These are phyloP conservation scores for Parastagonospora nodorum DNA, from an alignment of 2,329 filamentous ascomycete species.

Conservation along the genomic window DNA sequence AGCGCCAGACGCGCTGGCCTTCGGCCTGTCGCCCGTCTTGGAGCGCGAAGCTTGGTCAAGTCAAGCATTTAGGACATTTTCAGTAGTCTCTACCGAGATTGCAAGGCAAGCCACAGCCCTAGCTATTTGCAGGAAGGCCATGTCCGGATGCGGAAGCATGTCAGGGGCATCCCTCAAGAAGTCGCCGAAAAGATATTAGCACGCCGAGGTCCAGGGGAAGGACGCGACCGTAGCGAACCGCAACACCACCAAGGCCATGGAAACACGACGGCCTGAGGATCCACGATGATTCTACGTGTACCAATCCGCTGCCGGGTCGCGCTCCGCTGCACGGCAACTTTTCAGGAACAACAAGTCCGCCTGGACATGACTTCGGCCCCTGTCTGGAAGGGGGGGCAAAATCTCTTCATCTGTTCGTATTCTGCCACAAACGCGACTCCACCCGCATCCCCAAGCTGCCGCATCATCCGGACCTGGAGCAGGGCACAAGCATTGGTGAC, in stretches of 20 bases:
- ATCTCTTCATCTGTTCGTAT: constrained; percentile 7
- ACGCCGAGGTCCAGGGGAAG: constrained; percentile 17
- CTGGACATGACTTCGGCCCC: too few species aligned
- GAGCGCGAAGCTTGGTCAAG: constrained; percentile 24
- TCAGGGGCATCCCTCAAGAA: constrained; percentile 10
- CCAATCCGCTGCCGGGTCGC: not conserved
- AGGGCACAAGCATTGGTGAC: not conserved
- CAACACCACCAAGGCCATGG: not conserved
- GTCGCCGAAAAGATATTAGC: constrained; percentile 14
- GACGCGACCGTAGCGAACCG: constrained; percentile 5
- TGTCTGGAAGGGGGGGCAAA: not conserved
- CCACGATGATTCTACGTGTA: constrained; percentile 4
- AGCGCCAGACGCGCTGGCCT: constrained; percentile 12
- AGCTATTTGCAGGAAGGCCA: not conserved
- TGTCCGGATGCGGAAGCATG: not conserved
- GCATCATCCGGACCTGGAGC: not conserved
- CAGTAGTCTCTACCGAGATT: constrained; percentile 13
- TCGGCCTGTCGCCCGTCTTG: constrained; percentile 6
- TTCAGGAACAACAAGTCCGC: not conserved
- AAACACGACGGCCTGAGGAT: not conserved
- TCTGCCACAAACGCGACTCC: constrained; percentile 2
- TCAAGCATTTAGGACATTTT: constrained; percentile 22
- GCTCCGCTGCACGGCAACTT: not conserved
- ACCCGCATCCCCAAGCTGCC: constrained; percentile 3
- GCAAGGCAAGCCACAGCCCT: constrained; percentile 9